Base-by-base conservation (phyloP, 176 grass and related monocot genomes). In the Saccharum officinarum region DNA sequence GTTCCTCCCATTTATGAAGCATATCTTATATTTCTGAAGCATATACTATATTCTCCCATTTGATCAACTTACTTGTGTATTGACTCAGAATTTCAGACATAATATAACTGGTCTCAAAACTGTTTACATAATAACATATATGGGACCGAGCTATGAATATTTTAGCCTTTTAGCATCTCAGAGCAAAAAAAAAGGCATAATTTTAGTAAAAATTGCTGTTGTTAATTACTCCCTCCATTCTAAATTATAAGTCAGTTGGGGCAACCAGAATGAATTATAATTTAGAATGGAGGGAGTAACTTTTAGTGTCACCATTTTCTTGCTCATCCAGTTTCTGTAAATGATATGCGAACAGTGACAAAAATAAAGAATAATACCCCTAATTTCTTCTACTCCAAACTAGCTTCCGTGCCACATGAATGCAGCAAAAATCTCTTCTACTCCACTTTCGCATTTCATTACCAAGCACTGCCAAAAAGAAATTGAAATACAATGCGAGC, bases 381-480 rank as follows among this genome's bases (percentile, higher is more conserved):
- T 30, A 63, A 64, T 64, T 26, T 64, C 25, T 64, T 64, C 11
- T 34, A 67, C 15, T 36, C 15, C 31, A 67, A 67, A 67, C 64
- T 66, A 30, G 62, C 62, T 66, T 31, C 14, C 0, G 30, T 36
- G 31, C 31, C 31, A 15, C 64, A 67, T 26, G 7, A 67, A 33
- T 67, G 64, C 30, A 67, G 64, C 64, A 52, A 67, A 67, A 67
- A 67, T 67, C 64, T 67, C 30, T 67, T 67, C 64, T 30, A 64
- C 61, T 67, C 15, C 8, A 67, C 14, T 67, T 67, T 33, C 30
- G 9, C 2, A 18, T 67, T 67, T 36, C 30, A 36, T 36, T 31
- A 66, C 13, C 63, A 66, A 66, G 28, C 63, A 66, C 26, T 33
- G 2, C 15, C 1, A 67, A 36, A 34, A 67, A 6, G 16, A 34